Conservation (phyloP, 805 yeast genomes). For the Aciculoconidium aculeatum region DNA sequence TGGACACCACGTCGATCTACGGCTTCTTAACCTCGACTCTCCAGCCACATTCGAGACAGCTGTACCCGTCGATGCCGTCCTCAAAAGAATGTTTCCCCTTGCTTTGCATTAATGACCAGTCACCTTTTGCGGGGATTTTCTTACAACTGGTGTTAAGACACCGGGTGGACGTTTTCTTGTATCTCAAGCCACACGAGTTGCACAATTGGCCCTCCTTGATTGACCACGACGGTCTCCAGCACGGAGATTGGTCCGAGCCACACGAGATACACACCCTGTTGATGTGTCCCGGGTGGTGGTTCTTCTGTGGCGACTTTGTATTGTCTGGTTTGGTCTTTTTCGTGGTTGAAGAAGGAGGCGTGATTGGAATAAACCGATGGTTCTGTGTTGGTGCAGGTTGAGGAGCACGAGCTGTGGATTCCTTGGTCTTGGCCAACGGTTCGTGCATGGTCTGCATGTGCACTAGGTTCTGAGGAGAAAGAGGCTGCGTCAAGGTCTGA, state of each 20-base stretch:
- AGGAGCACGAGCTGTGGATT: constrained; percentile 1
- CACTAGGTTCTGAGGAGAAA: not conserved
- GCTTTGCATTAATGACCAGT: constrained; percentile 81
- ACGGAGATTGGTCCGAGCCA: constrained; percentile 85
- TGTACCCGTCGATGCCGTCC: constrained; percentile 34
- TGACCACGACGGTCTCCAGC: constrained; percentile 99
- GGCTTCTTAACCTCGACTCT: constrained; percentile 33
- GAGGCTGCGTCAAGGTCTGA: not conserved
- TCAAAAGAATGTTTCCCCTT: constrained; percentile 46
- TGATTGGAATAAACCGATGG: constrained; percentile 32
- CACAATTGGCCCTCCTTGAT: constrained; percentile 88
- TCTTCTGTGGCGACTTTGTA: constrained; percentile 27
- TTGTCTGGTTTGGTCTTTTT: constrained; percentile 23
- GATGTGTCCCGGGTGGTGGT: constrained; percentile 16
- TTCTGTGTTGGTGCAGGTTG: constrained; percentile 5
- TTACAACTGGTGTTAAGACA: constrained; percentile 72
- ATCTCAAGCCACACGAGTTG: constrained; percentile 92
- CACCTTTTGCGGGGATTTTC: constrained; percentile 94
- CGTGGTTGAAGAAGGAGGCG: constrained; percentile 33
- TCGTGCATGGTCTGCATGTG: constrained; percentile 1
- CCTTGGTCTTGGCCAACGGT: not conserved
- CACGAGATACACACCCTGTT: constrained; percentile 80
- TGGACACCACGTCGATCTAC: too few relatives aligned
- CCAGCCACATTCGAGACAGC: constrained; percentile 39
- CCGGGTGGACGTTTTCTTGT: constrained; percentile 89